These are phyloP conservation scores for Tillandsia leiboldiana DNA, from an alignment of 176 grass and related monocot genomes.

Conservation along the genomic window DNA sequence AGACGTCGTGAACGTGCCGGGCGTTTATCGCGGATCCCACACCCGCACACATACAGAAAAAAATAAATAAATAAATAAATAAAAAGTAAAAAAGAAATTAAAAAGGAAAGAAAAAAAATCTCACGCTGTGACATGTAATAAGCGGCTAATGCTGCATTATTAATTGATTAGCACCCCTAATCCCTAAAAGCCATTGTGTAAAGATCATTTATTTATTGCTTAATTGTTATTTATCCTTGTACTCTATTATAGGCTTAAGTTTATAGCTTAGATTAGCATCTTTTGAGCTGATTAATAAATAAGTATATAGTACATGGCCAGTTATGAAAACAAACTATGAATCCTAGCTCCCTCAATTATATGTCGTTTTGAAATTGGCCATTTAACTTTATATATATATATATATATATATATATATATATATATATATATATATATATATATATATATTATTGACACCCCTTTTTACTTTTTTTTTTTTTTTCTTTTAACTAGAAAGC, in stretches of 20 bases:
- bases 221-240: too few species aligned
- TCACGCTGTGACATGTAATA: not conserved
- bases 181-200: too few species aligned
- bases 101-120: too few species aligned
- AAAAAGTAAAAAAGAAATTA: too few species aligned
- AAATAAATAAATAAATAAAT: too few species aligned
- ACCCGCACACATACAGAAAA: too few species aligned
- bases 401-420: not conserved
- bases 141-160: not conserved
- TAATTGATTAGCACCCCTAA: not conserved
- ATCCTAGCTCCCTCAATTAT: too few species aligned
- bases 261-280: not conserved
- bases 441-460: too few species aligned
- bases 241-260: not conserved
- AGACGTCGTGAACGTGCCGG: conserved; percentile 78
- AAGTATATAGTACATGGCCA: not conserved
- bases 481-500: too few species aligned
- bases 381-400: not conserved
- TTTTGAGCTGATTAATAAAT: not conserved
- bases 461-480: too few species aligned
- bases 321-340: not conserved
- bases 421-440: conserved; percentile 2
- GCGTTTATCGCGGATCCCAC: conserved; percentile 77
- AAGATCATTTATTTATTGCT: too few species aligned
- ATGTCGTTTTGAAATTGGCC: too few species aligned